These are phyloP conservation scores for Rosa persica DNA, from an alignment of 306 rosid species.

Conservation along the genomic window DNA sequence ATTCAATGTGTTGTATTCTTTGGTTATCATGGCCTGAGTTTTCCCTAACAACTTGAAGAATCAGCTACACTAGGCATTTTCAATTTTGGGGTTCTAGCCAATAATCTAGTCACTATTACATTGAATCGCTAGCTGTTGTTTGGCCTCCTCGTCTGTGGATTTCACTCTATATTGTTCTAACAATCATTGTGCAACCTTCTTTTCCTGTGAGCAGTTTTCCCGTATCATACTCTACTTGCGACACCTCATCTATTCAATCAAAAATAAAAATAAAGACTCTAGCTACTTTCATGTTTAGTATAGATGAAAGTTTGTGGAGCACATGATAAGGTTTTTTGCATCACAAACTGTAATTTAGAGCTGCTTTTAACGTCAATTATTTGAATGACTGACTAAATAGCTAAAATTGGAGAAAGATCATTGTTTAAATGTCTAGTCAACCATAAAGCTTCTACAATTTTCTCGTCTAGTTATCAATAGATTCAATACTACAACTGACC, in stretches of 20 bases:
- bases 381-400: not conserved
- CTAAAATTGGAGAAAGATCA: not conserved
- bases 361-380: not conserved
- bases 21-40: not conserved
- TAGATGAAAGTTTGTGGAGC: not conserved
- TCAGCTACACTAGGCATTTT: not conserved
- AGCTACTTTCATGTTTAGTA: not conserved
- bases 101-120: no score
- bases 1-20: constrained; percentile 13
- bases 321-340: not conserved
- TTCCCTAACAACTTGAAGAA: not conserved
- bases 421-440: not conserved
- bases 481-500: not conserved
- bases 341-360: not conserved
- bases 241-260: not conserved
- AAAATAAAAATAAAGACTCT: no score
- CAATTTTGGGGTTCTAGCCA: not conserved
- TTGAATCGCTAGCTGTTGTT: not conserved
- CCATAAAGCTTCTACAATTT: not conserved
- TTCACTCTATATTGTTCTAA: not conserved
- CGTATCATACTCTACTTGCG: not conserved
- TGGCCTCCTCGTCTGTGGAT: not conserved
- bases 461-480: not conserved
- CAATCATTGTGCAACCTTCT: not conserved
- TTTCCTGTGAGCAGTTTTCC: not conserved